A percentile compares a stretch with the other conserved stretches of the same genome.
Conservation (phyloP, 768 basidiomycete genomes). For the Pleurotus djamor region DNA sequence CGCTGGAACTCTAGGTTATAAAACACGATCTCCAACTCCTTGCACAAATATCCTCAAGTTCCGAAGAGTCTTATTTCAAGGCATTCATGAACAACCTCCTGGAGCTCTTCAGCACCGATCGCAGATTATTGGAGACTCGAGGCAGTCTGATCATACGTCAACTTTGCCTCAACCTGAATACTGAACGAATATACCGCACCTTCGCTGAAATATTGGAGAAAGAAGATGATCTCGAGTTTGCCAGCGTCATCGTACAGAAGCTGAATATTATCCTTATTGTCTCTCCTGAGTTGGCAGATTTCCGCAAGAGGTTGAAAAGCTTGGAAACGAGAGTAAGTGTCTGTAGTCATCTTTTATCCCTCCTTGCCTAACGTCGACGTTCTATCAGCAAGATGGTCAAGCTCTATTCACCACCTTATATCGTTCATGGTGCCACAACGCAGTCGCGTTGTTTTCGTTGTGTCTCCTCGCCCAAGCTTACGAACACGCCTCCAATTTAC, state of each 20-base stretch:
- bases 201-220: slow-evolving; percentile 98
- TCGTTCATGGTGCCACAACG: slow-evolving; percentile 98
- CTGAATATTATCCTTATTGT: slow-evolving; percentile 96
- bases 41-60: slow-evolving; percentile 94
- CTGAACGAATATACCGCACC: slow-evolving; percentile 92
- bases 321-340: slow-evolving; percentile 82
- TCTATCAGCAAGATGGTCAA: slow-evolving; percentile 88
- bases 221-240: slow-evolving; percentile 98
- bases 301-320: slow-evolving; percentile 89
- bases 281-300: slow-evolving; percentile 93
- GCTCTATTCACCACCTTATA: slow-evolving; percentile 92
- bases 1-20: slow-evolving; percentile 63
- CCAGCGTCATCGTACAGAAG: slow-evolving; percentile 96
- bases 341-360: not conserved
- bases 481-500: slow-evolving; percentile 94
- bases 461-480: slow-evolving; percentile 98
- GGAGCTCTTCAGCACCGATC: slow-evolving; percentile 93
- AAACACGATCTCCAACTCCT: slow-evolving; percentile 95
- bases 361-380: not conserved
- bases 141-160: slow-evolving; percentile 97
- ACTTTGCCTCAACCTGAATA: slow-evolving; percentile 89
- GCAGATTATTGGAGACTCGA: slow-evolving; percentile 83
- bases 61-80: slow-evolving; percentile 95
- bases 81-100: slow-evolving; percentile 94
- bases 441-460: slow-evolving; percentile 93